These are phyloP conservation scores for Mortierella sp. DNA, from an alignment of 371 early-diverging fungal genomes.

Conservation along the genomic window DNA sequence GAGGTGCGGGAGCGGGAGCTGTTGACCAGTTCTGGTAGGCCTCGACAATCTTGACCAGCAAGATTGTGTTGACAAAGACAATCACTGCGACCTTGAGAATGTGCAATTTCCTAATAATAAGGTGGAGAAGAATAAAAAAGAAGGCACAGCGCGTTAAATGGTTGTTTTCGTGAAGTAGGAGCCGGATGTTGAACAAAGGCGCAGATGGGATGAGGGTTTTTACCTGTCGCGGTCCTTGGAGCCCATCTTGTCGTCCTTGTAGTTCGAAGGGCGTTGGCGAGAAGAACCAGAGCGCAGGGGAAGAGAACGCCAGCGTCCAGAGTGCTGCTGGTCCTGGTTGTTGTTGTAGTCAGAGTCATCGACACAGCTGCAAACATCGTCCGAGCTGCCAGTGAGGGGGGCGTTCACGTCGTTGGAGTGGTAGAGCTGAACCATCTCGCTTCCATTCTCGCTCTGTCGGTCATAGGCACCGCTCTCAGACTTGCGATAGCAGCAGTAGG, in stretches of 20 bases:
- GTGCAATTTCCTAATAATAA: conserved; percentile 21
- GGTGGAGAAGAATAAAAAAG: neutral
- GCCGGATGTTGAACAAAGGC: neutral
- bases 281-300: conserved; percentile 11
- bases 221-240: conserved; percentile 24
- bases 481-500: conserved; percentile 2
- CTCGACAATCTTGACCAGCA: conserved; percentile 39
- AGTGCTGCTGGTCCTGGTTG: conserved; percentile 6
- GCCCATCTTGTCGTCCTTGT: conserved; percentile 14
- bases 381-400: neutral
- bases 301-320: conserved; percentile 38
- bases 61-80: conserved; percentile 31
- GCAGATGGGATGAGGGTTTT: neutral
- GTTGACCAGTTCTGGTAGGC: conserved; percentile 11
- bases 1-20: conserved; percentile 1
- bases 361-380: conserved; percentile 3
- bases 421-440: conserved; percentile 23
- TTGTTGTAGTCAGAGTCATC: neutral
- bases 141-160: neutral
- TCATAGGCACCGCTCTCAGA: conserved; percentile 11
- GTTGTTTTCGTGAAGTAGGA: neutral
- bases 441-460: conserved; percentile 11
- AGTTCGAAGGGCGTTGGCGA: neutral
- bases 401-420: conserved; percentile 2
- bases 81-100: conserved; percentile 31